These are phyloP conservation scores for Camellia oleifera DNA, from an alignment of 179 eudicot species.

Conservation along the genomic window DNA sequence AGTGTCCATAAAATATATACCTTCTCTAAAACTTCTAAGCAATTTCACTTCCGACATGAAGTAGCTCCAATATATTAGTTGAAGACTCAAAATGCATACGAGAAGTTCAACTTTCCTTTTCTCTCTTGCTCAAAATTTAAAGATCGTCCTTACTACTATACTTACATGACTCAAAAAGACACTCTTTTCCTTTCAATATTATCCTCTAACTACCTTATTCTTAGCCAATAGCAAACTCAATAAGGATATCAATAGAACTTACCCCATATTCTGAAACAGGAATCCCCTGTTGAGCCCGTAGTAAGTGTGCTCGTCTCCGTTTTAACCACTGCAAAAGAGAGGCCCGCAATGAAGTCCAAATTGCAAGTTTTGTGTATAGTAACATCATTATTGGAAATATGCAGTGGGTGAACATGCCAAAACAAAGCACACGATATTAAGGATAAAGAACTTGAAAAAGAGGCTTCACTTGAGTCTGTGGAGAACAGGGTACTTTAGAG, in stretches of 20 bases:
- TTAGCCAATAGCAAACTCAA: not conserved
- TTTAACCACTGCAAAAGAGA: constrained; percentile 66
- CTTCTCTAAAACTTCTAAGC: not conserved
- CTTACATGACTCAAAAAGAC: not conserved
- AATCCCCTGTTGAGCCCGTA: constrained; percentile 92
- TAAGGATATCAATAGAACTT: constrained; percentile 17
- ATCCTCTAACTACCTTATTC: not conserved
- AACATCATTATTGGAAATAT: no score
- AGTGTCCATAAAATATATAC: not conserved
- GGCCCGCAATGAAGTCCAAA: not conserved
- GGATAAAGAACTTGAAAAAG: not conserved
- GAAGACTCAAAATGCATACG: no score
- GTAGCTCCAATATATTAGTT: no score
- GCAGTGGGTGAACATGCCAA: no score
- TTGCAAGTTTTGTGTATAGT: not conserved
- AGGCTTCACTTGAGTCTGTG: not conserved
- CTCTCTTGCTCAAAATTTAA: not conserved
- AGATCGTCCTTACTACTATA: not conserved
- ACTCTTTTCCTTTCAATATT: not conserved
- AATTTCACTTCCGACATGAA: no score
- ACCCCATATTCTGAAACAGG: constrained; percentile 93
- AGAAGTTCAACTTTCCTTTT: no score
- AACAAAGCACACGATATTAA: no score
- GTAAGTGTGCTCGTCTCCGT: constrained; percentile 77
- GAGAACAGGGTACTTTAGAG: not conserved